Base-by-base conservation (phyloP, 306 rosid genomes). In the Malus sylvestris region DNA sequence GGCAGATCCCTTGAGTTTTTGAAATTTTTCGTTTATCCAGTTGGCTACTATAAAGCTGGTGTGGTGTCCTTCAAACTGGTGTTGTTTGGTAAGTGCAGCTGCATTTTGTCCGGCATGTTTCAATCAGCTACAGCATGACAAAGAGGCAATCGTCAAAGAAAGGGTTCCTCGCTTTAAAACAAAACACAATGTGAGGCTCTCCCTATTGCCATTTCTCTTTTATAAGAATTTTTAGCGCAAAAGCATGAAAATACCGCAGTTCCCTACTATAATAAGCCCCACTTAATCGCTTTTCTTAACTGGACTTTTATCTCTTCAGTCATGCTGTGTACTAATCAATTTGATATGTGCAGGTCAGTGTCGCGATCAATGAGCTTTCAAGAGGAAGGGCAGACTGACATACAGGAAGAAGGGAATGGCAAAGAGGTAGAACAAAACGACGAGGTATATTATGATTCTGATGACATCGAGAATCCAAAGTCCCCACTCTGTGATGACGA, bases 21-120 rank as follows among this genome's bases (percentile, higher is more conserved):
- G 18, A 35, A 30, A 42, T 8, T 33, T 33, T 2, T 35, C 30
- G 42, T 15, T 73, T 35, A 16, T 22, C 13, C 38, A 20, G 45
- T 68, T 35, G 52, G 63, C 63, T 46, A 35, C 11, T 68, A 29
- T 14, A 15, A 76, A 58, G 78, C 52, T 45, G 30, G 44, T 68
- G 20, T n/a, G 61, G 30, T 44, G 55, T 23, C 44, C 42, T 38
- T 38, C 42, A 38, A 62, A 73, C 27, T 74, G 13, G 71, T 85
- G 5, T 70, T 77, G 52, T 86, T 76, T 74, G 81, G 59, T 52
- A 49, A 60, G 70, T 55, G 78, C 84, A 92, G 97, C 98, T 94
- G 79, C 84, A 61, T 52, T 94, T 94, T 73, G 71, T 86, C 42
- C 89, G 81, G 79, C 97, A 92, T 75, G 83, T 89, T 73, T 87